Evolutionary conservation across 2,329 filamentous ascomycete genomes (phyloP), one percentile per base, ranked within the genome.

Genomic region (Orbilia ellipsospora): DNA sequence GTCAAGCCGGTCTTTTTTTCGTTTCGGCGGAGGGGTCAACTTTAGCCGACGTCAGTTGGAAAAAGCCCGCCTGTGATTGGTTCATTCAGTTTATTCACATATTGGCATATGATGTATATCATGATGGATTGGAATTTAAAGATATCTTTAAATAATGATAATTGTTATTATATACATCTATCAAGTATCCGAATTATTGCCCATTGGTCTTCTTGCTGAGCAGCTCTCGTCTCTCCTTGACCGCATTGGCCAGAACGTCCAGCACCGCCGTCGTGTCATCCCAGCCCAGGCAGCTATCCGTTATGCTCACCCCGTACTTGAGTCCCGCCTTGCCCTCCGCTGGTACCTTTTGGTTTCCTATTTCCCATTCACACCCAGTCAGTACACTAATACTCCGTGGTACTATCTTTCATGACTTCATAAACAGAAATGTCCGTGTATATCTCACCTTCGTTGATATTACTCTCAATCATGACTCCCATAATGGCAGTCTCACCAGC

Each of bases 401-500:
- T 78, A 89, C 88, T 72, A 23, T 44, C 42, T 8, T n/a, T 10
- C 8, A 50, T 28, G 23, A 44, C 67, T n/a, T 10, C 8, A 50
- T 28, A 26, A 44, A 62, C 28, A 69, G 63, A 44, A 23, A 63
- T 36, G 8, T 40, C 6, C 1, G 23, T 10, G 12, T 61, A 26
- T 42, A n/a, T 18, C 44, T 18, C 57, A 76, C 88, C 90, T 84
- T 97, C 95, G 83, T 94, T 89, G 86, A 98, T 94, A 84, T 98
- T 94, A 81, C 93, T 97, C 86, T 99, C 94, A 80, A 99, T 96
- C 94, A 99, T 99, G 81, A 98, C 93, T 82, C 94, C 95, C 78
- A 98, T 88, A 80, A 99, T 96, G 78, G 89, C 90, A 73, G 88
- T 90, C 85, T 99, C 92, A 73, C 94, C 94, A 78, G 91, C 90